phyloP scores from a whole-genome alignment of 2,329 filamentous ascomycete genomes.

The Fusarium nematophilum region DNA sequence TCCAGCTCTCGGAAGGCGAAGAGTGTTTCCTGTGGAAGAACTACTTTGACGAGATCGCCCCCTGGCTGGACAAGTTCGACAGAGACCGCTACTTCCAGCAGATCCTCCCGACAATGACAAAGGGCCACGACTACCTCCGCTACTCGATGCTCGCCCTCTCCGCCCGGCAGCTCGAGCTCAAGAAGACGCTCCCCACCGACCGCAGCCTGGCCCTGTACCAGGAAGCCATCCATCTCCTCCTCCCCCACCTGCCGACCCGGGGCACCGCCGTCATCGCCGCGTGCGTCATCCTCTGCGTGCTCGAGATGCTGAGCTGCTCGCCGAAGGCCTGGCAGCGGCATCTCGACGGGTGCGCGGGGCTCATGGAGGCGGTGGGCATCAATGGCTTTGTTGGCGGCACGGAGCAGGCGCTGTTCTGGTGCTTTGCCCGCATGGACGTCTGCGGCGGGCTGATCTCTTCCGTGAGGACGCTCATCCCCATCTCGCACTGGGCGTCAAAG shows the following conservation, averaged over 20 bases:
- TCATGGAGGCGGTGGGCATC: conserved; percentile 62
- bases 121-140: conserved; percentile 55
- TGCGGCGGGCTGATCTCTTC: conserved; percentile 65
- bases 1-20: conserved; percentile 41
- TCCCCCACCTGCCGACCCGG: conserved; percentile 59
- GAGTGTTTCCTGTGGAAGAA: conserved; percentile 54
- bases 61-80: conserved; percentile 66
- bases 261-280: conserved; percentile 63
- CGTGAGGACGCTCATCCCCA: conserved; percentile 61
- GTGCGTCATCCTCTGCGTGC: conserved; percentile 64
- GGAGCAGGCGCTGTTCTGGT: conserved; percentile 65
- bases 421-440: conserved; percentile 65
- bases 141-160: conserved; percentile 64
- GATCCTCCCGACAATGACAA: conserved; percentile 59
- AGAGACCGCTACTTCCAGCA: conserved; percentile 59
- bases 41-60: conserved; percentile 55
- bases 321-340: conserved; percentile 63
- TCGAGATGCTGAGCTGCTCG: conserved; percentile 64
- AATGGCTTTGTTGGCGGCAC: conserved; percentile 62
- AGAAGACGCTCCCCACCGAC: conserved; percentile 50
- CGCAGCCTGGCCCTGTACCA: conserved; percentile 61
- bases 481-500: conserved; percentile 57
- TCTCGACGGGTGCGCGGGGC: conserved; percentile 62
- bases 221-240: conserved; percentile 61
- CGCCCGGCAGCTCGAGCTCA: conserved; percentile 62